Conservation (phyloP, 306 rosid genomes). For the Quercus engelmannii region DNA sequence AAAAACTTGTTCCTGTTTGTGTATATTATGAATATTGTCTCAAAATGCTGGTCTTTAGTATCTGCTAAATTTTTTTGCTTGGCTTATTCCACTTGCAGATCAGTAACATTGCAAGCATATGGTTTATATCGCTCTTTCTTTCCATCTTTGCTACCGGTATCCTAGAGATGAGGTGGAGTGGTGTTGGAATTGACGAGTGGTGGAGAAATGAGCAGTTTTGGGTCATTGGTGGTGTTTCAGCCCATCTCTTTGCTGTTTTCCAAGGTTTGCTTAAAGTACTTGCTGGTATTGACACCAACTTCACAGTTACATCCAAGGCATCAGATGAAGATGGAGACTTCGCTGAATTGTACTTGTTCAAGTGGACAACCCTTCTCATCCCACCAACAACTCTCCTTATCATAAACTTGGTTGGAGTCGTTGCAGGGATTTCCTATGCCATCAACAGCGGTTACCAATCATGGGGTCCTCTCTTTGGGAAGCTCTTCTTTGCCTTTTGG, state of each 20-base stretch:
- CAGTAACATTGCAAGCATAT: conserved; percentile 91
- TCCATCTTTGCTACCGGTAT: conserved; percentile 96
- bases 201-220: conserved; percentile 98
- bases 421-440: conserved; percentile 91
- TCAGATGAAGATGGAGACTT: conserved; percentile 92
- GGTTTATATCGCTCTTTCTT: conserved; percentile 93
- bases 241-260: conserved; percentile 87
- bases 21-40: background rate
- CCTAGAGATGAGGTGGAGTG: conserved; percentile 99
- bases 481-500: conserved; percentile 98
- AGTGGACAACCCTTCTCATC: conserved; percentile 97
- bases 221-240: conserved; percentile 98
- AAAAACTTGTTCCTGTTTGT: background rate
- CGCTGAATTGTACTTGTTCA: conserved; percentile 84
- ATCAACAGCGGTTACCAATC: conserved; percentile 95
- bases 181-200: conserved; percentile 96
- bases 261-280: conserved; percentile 97
- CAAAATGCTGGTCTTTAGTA: background rate
- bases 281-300: conserved; percentile 94
- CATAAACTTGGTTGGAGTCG: conserved; percentile 88
- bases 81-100: conserved; percentile 52
- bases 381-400: conserved; percentile 94
- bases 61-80: conserved; percentile 6
- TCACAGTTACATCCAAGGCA: conserved; percentile 89
- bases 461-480: conserved; percentile 97